Evolutionary conservation across 2,329 filamentous ascomycete species (phyloP), one percentile per base, ranked within the genome.

Genomic region (Phyllachora maydis): DNA sequence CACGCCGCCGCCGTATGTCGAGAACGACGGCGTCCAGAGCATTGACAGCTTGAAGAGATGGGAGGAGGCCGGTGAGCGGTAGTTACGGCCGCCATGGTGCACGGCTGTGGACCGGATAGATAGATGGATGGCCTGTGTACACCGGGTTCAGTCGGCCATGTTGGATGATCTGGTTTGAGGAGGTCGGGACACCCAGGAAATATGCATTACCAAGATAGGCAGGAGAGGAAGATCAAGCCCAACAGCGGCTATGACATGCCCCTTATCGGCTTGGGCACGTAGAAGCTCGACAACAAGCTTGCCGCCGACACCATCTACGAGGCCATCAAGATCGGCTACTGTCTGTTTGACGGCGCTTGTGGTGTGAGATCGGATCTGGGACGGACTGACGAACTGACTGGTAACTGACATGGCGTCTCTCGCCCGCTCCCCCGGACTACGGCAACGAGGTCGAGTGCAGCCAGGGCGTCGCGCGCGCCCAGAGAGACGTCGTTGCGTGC

Each of bases 381-480:
- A 9, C 16, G 6, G 16, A 17, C 16, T 9, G 9, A 6, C 9
- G 6, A 6, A 17, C 16, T 17, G 16, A 17, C 16, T 6, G 6
- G 16, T 9, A 17, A n/a, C n/a, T n/a, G n/a, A n/a, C n/a, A n/a
- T n/a, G n/a, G n/a, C n/a, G n/a, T n/a, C n/a, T n/a, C n/a, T n/a
- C n/a, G n/a, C n/a, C 6, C 19, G 6, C 18, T 12, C 15, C 11
- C 6, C 10, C 38, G 77, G 76, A 83, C 49, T 85, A 88, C 50
- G 75, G 74, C 38, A 85, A 85, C 46, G 78, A 85, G 49, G 65
- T 66, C 36, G 75, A 82, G 48, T 68, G 64, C 33, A 78, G 77
- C 28, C 53, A 82, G 44, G 78, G 78, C 38, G 61, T 85, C 22
- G 65, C 70, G 29, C 73, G 74, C 35, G 78, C 78, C 39, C 79